Evolutionary conservation across 495 filamentous ascomycete genomes (phyloP).

Genomic region (Friedmanniomyces simplex): DNA sequence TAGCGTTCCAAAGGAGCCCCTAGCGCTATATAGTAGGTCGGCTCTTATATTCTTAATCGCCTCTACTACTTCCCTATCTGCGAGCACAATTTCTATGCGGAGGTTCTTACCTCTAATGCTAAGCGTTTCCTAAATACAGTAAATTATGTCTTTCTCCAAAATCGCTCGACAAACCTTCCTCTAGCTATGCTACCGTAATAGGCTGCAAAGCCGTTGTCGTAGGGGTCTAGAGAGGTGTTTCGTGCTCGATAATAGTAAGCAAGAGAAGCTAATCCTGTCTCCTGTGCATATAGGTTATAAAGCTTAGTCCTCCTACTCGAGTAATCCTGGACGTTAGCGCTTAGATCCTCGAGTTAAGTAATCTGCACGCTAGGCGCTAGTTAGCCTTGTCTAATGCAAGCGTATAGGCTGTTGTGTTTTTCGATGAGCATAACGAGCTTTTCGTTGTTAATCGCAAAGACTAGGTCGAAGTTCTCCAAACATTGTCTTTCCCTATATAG

Average conservation of each 20-base stretch:
- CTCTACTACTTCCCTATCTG: background rate
- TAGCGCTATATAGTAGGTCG: background rate
- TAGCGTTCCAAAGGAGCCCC: background rate
- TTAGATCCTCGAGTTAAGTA: slow-evolving; percentile 56
- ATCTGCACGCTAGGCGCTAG: slow-evolving; percentile 43
- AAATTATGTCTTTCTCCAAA: no score
- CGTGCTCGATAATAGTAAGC: no score
- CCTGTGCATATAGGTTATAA: no score
- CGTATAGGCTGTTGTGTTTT: slow-evolving; percentile 38
- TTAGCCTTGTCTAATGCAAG: slow-evolving; percentile 28
- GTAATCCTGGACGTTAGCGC: slow-evolving; percentile 69
- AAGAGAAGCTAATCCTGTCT: no score
- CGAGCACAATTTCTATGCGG: background rate
- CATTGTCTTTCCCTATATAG: slow-evolving; percentile 50
- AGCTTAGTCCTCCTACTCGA: slow-evolving; percentile 33
- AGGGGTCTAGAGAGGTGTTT: no score
- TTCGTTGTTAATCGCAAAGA: slow-evolving; percentile 40
- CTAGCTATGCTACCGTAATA: no score
- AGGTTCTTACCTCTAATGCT: slow-evolving; percentile 21
- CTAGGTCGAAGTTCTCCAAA: slow-evolving; percentile 39
- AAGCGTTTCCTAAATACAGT: slow-evolving; percentile 38
- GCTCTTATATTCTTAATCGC: background rate
- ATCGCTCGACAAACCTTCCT: no score
- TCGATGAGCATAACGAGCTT: slow-evolving; percentile 37
- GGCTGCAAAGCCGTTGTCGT: no score